These are phyloP conservation scores for Eucalyptus regnans DNA, from an alignment of 345 rosid species.

Conservation along the genomic window DNA sequence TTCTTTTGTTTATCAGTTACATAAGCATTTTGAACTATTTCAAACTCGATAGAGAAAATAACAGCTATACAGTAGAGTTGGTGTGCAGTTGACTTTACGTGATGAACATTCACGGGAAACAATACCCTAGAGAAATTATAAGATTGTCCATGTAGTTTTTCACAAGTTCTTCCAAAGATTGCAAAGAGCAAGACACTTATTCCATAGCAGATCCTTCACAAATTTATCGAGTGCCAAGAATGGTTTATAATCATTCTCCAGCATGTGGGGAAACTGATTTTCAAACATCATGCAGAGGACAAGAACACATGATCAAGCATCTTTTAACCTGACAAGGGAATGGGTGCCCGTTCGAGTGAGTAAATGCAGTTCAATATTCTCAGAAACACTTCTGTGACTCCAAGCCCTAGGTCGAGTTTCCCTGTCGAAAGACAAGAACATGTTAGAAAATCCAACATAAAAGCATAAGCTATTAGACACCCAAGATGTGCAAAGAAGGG, in stretches of 20 bases:
- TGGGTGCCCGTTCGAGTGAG: neutral
- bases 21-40: neutral
- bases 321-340: neutral
- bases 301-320: neutral
- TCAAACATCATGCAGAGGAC: conserved; percentile 68
- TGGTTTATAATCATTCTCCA: conserved; percentile 85
- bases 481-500: neutral
- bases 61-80: conserved; percentile 6
- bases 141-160: neutral
- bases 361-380: neutral
- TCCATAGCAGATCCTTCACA: conserved; percentile 91
- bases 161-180: neutral
- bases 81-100: conserved; percentile 74
- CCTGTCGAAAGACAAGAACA: neutral
- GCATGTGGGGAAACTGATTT: conserved; percentile 93
- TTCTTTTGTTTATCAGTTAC: neutral
- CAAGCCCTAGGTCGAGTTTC: neutral
- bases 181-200: neutral
- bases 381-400: neutral
- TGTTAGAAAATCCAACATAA: neutral
- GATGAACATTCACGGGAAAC: conserved; percentile 58
- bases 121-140: conserved; percentile 48
- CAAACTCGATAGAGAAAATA: neutral
- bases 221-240: conserved; percentile 89
- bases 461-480: neutral